phyloP scores from a whole-genome alignment of 345 rosid species.

The Murraya koenigii region DNA sequence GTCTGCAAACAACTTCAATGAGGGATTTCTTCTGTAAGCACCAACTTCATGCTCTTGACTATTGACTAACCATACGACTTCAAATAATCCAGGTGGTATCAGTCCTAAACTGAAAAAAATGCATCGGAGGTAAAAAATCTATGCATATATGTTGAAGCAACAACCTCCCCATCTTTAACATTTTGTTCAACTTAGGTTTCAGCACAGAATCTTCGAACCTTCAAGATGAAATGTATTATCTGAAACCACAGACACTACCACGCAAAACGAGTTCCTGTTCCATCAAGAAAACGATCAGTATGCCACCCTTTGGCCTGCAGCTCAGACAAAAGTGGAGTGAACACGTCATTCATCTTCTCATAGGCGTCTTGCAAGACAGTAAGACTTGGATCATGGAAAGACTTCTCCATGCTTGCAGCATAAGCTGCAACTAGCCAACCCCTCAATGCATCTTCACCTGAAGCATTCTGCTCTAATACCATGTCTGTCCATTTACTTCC shows the following conservation, averaged over 20 bases:
- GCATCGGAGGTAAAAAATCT: neutral
- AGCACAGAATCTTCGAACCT: neutral
- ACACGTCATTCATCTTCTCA: constrained; percentile 52
- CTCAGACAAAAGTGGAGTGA: constrained; percentile 53
- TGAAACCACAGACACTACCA: constrained; percentile 30
- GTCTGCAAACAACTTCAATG: neutral
- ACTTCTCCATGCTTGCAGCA: constrained; percentile 42
- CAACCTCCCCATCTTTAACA: neutral
- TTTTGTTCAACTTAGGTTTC: constrained; percentile 6
- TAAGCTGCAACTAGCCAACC: constrained; percentile 95
- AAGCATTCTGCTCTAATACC: constrained; percentile 74
- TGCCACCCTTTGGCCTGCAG: constrained; percentile 89
- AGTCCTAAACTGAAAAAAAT: neutral
- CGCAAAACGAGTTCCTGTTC: constrained; percentile 77
- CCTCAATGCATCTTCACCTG: constrained; percentile 88
- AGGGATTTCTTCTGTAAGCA: neutral
- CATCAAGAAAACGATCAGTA: constrained; percentile 83
- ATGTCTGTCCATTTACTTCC: constrained; percentile 63
- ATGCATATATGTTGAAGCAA: neutral
- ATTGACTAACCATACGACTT: neutral
- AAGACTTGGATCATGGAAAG: constrained; percentile 26
- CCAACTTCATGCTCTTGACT: neutral
- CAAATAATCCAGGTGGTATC: neutral
- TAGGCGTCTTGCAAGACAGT: constrained; percentile 56
- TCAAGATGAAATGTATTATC: neutral